Conservation (phyloP, 768 basidiomycete species). For the Sutorius australiensis region DNA sequence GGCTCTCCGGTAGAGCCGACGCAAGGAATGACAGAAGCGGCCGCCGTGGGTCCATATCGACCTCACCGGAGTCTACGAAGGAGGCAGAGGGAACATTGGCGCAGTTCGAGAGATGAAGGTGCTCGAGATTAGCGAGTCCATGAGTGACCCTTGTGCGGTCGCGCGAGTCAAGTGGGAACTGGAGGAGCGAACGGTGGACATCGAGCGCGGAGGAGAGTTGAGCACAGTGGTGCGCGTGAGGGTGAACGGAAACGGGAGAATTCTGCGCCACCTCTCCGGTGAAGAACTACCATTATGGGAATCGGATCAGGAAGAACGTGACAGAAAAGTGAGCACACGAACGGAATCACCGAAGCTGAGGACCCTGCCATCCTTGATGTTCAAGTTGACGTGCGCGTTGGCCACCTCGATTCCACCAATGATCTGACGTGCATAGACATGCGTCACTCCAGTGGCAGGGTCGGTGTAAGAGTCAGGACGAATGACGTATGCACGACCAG, state of each 20-base stretch:
- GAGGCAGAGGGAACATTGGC: slow-evolving; percentile 33
- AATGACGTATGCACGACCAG: slow-evolving; percentile 49
- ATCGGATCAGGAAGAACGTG: slow-evolving; percentile 6
- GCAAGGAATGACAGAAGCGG: slow-evolving; percentile 79
- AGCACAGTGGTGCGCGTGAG: slow-evolving; percentile 55
- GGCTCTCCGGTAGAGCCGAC: slow-evolving; percentile 55
- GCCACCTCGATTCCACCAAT: slow-evolving; percentile 84
- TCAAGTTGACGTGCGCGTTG: slow-evolving; percentile 91
- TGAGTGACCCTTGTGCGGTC: slow-evolving; percentile 15
- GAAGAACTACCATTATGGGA: slow-evolving; percentile 57
- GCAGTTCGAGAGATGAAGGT: slow-evolving; percentile 58
- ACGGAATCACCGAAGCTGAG: slow-evolving; percentile 88
- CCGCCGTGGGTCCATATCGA: slow-evolving; percentile 38
- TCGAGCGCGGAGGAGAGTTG: slow-evolving; percentile 35
- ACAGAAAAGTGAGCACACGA: slow-evolving; percentile 26
- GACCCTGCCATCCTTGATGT: slow-evolving; percentile 79
- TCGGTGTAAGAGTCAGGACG: slow-evolving; percentile 88
- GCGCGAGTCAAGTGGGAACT: neutral
- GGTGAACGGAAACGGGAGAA: slow-evolving; percentile 35
- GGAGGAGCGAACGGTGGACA: slow-evolving; percentile 31
- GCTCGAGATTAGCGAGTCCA: slow-evolving; percentile 33
- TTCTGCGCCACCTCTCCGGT: slow-evolving; percentile 43
- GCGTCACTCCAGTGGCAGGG: slow-evolving; percentile 77
- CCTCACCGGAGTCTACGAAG: slow-evolving; percentile 21
- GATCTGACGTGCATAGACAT: slow-evolving; percentile 83